Conservation (phyloP, 768 basidiomycete genomes). For the Dentipellis sp. region DNA sequence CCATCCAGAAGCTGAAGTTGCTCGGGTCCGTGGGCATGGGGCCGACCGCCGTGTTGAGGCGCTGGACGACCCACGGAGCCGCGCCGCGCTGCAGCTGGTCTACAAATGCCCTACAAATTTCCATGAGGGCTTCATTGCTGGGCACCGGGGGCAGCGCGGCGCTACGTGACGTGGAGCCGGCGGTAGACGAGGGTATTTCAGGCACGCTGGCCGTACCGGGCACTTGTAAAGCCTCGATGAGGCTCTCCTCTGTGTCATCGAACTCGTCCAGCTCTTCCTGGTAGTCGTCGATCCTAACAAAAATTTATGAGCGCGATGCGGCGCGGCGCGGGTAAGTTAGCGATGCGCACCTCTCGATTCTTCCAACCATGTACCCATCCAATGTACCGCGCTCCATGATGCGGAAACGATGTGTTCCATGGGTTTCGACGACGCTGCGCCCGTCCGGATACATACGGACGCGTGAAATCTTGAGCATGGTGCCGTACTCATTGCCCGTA, state of each 20-base stretch:
- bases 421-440: constrained; percentile 74
- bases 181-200: not conserved
- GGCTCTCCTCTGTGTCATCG: constrained; percentile 2
- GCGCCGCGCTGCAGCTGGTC: constrained; percentile 55
- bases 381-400: constrained; percentile 74
- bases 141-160: not conserved
- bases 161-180: not conserved
- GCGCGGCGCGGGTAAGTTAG: not conserved
- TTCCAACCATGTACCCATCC: constrained; percentile 86
- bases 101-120: constrained; percentile 51
- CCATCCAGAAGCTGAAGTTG: constrained; percentile 85
- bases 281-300: constrained; percentile 18
- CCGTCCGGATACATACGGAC: constrained; percentile 89
- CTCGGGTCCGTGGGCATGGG: constrained; percentile 64
- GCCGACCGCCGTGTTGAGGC: constrained; percentile 72
- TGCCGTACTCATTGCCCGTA: constrained; percentile 66
- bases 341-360: constrained; percentile 49
- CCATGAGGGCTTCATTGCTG: constrained; percentile 29
- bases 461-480: constrained; percentile 82
- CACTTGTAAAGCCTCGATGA: not conserved
- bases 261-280: constrained; percentile 4
- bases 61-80: constrained; percentile 90
- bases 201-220: constrained; percentile 2
- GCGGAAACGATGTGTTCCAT: constrained; percentile 70
- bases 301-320: not conserved